phyloP scores from a whole-genome alignment of 306 rosid species.

The Inga laurina region DNA sequence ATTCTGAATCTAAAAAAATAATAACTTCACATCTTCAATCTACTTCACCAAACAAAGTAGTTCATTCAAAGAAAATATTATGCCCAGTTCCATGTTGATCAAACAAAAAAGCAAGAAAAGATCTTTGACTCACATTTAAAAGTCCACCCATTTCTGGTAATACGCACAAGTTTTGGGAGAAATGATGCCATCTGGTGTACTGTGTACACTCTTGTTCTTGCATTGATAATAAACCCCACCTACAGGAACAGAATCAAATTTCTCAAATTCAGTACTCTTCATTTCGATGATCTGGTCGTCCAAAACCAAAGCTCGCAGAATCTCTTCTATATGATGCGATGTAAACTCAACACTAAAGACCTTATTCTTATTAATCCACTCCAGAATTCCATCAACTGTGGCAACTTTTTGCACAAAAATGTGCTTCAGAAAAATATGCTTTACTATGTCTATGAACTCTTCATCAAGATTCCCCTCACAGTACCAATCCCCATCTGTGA shows the following conservation, averaged over 20 bases:
- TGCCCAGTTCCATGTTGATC: neutral
- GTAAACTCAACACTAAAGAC: conserved; percentile 41
- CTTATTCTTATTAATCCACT: conserved; percentile 31
- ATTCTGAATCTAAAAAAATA: neutral
- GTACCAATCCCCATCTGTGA: conserved; percentile 76
- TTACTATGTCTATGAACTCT: conserved; percentile 45
- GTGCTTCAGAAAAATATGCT: conserved; percentile 39
- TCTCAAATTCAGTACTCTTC: conserved; percentile 64
- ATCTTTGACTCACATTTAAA: conserved; percentile 35
- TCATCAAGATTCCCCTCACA: conserved; percentile 53
- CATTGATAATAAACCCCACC: conserved; percentile 66
- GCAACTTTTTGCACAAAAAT: conserved; percentile 51
- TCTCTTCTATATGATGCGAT: conserved; percentile 52
- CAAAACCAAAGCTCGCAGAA: conserved; percentile 59
- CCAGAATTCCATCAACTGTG: conserved; percentile 52
- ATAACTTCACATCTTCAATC: neutral
- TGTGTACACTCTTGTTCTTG: conserved; percentile 61
- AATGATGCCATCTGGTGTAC: conserved; percentile 66
- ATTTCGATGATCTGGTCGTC: conserved; percentile 58
- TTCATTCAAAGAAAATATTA: neutral
- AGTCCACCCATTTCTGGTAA: conserved; percentile 67
- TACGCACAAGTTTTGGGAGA: conserved; percentile 70
- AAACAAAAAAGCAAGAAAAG: neutral
- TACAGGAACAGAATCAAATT: conserved; percentile 51
- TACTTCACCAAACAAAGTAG: neutral